Percentiles rank a stretch among this genome's conserved stretches.
Conservation (phyloP, 164 flowering plant species). For the Magnolia kwangsiensis region DNA sequence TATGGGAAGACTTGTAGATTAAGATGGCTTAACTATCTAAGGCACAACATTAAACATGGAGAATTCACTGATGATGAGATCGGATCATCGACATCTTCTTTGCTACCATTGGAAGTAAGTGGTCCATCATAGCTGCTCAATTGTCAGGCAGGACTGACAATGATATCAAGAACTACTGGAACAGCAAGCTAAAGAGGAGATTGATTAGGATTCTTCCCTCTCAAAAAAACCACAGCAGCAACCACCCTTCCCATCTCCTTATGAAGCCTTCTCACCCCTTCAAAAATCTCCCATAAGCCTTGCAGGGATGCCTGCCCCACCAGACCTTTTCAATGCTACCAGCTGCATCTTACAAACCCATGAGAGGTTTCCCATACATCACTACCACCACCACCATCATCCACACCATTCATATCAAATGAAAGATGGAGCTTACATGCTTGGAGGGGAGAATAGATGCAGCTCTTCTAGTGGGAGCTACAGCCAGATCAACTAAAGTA, state of each 20-base stretch:
- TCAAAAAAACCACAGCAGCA: slow-evolving; percentile 6
- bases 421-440: slow-evolving; percentile 19
- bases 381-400: background rate
- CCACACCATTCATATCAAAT: slow-evolving; percentile 14
- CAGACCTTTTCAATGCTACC: slow-evolving; percentile 8
- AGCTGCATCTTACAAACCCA: background rate
- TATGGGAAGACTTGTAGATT: slow-evolving; percentile 84
- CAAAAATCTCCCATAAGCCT: slow-evolving; percentile 8
- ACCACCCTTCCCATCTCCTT: slow-evolving; percentile 6
- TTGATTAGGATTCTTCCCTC: slow-evolving; percentile 36
- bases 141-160: slow-evolving; percentile 78
- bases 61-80: slow-evolving; percentile 74
- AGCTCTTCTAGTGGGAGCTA: slow-evolving; percentile 36
- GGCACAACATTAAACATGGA: slow-evolving; percentile 82
- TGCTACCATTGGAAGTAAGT: slow-evolving; percentile 75
- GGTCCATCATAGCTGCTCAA: slow-evolving; percentile 82
- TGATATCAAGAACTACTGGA: slow-evolving; percentile 86
- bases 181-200: slow-evolving; percentile 79
- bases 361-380: background rate
- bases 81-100: slow-evolving; percentile 61
- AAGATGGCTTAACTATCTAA: slow-evolving; percentile 77
- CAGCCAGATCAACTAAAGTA: slow-evolving; percentile 18
- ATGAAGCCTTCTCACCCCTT: slow-evolving; percentile 11
- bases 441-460: slow-evolving; percentile 32
- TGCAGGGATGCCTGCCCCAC: slow-evolving; percentile 9